These are phyloP conservation scores for Spizellomyces punctatus DNA, from an alignment of 192 early-diverging fungal genomes.

Conservation along the genomic window DNA sequence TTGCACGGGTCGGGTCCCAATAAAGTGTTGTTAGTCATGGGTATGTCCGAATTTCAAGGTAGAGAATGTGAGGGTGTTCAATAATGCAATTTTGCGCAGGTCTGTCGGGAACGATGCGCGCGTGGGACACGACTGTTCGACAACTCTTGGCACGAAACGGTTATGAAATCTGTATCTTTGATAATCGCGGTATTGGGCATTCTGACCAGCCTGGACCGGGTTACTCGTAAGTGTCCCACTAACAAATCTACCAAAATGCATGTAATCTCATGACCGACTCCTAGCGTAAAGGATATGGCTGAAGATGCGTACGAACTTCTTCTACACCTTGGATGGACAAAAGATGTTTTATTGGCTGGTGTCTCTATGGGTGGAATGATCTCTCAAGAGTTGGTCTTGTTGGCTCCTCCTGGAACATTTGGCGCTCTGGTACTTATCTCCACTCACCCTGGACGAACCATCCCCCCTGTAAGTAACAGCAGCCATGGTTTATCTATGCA, in stretches of 20 bases:
- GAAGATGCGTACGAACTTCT: slow-evolving; percentile 70
- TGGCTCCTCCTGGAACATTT: slow-evolving; percentile 58
- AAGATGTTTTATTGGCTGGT: slow-evolving; percentile 74
- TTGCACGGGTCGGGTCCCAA: slow-evolving; percentile 71
- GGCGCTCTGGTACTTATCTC: slow-evolving; percentile 59
- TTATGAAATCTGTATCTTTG: slow-evolving; percentile 72
- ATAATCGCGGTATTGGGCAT: slow-evolving; percentile 81
- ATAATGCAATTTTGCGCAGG: background rate
- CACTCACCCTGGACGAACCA: slow-evolving; percentile 56
- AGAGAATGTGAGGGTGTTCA: too few relatives aligned
- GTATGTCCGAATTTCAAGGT: too few relatives aligned
- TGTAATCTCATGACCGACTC: slow-evolving; percentile 34
- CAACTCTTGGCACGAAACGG: slow-evolving; percentile 67
- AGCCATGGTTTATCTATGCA: background rate
- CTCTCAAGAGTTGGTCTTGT: slow-evolving; percentile 66
- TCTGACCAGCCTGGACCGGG: slow-evolving; percentile 46
- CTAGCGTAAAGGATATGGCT: slow-evolving; percentile 77
- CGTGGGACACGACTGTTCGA: slow-evolving; percentile 61
- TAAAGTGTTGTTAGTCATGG: slow-evolving; percentile 78
- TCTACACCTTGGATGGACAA: slow-evolving; percentile 73
- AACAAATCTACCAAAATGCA: slow-evolving; percentile 17
- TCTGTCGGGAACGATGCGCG: slow-evolving; percentile 31
- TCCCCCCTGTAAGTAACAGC: slow-evolving; percentile 33
- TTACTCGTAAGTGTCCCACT: slow-evolving; percentile 51
- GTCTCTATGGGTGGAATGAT: slow-evolving; percentile 87